Evolutionary conservation across 176 grass and related monocot species (phyloP).

Genomic region (Ensete glaucum): DNA sequence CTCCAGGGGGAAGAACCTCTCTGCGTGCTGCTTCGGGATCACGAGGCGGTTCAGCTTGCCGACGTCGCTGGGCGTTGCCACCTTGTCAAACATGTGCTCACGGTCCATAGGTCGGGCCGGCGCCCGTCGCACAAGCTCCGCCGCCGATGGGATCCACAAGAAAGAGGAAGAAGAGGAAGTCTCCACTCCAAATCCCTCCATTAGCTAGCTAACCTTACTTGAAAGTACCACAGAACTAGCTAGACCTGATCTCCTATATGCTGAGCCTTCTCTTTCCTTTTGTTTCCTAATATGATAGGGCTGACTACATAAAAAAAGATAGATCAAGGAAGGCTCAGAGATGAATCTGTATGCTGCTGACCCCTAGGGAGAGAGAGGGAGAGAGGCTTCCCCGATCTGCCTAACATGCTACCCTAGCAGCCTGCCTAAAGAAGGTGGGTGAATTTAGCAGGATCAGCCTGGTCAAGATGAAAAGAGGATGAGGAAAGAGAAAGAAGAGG

Average conservation of each 20-base stretch:
- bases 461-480: neutral
- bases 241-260: too few species aligned
- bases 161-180: neutral
- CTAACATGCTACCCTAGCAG: too few species aligned
- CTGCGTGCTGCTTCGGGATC: constrained; percentile 94
- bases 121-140: neutral
- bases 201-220: neutral
- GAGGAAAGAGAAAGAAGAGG: neutral
- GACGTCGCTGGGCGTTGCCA: constrained; percentile 87
- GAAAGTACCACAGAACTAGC: too few species aligned
- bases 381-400: too few species aligned
- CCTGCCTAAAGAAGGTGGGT: too few species aligned
- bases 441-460: too few species aligned
- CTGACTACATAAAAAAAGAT: too few species aligned
- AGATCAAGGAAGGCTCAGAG: too few species aligned
- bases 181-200: neutral
- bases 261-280: too few species aligned
- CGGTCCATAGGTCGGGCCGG: neutral
- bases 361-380: too few species aligned
- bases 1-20: constrained; percentile 77
- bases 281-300: too few species aligned
- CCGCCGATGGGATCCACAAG: neutral
- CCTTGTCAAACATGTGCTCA: constrained; percentile 97
- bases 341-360: too few species aligned
- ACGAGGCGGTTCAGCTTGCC: constrained; percentile 93